Evolutionary conservation across 192 early-diverging fungal genomes (phyloP), one percentile per base, ranked within the genome.

Genomic region (Entomortierella lignicola): DNA sequence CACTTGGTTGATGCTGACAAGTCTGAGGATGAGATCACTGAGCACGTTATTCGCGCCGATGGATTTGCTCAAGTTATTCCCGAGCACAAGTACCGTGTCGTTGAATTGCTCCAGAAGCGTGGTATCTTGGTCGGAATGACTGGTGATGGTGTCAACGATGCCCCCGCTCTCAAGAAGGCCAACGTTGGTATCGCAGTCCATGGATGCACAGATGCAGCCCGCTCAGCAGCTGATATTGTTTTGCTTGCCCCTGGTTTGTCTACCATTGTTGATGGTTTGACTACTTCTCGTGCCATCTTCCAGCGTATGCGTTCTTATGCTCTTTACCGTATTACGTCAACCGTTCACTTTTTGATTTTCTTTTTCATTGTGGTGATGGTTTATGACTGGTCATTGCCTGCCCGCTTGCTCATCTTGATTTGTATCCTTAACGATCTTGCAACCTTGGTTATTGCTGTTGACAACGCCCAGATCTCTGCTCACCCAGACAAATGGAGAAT

Each of bases 1-100:
- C 92, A 93, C 66, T 86, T 98, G 39, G 91, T 95, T 12, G 94
- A 96, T 72, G 85, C 91, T 18, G 82, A 85, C 62, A 89, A 87
- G 55, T 84, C 85, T 26, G 96, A 98, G 71, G 92, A 92, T 61
- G 91, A 92, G 73, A 84, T 97, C 20, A 94, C 92, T 52, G 89
- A 94, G 80, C 91, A 94, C 75, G 91, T 91, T 66, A 84, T 89
- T 52, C 92, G 94, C 60, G 93, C 94, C 18, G 97, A 98, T 83
- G 97, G 97, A 58, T 98, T 98, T 84, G 97, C 95, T 20, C 94
- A 97, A 80, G 97, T 98, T 34, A 97, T 96, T 84, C 97, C 97
- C 57, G 97, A 98, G 82, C 96, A 98, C 93, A 98, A 98, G 84
- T 97, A 94, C 86, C 88, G 91, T 34, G 96, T 98, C n/a, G 97